Evolutionary conservation across 495 filamentous ascomycete species (phyloP).

Genomic region (Penicillium daleae): DNA sequence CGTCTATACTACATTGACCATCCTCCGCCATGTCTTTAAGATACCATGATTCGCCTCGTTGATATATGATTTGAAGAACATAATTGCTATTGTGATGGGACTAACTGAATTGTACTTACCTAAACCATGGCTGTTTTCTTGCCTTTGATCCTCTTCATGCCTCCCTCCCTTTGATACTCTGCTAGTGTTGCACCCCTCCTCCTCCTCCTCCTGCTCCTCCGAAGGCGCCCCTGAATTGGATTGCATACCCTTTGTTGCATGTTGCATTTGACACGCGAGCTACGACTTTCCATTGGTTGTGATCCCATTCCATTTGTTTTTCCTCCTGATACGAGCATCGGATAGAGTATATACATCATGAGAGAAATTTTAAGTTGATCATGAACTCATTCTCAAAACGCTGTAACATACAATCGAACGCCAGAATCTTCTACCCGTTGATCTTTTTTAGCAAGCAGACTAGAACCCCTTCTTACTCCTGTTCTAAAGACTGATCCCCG

Average conservation of each 20-base stretch:
- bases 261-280: not conserved
- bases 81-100: slow-evolving; percentile 30
- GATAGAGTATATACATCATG: slow-evolving; percentile 4
- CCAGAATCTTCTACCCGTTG: not conserved
- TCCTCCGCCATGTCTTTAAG: slow-evolving; percentile 34
- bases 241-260: not conserved
- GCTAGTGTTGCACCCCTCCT: not conserved
- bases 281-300: not conserved
- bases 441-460: not conserved
- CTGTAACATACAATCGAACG: not conserved
- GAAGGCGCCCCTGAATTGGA: not conserved
- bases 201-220: not conserved
- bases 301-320: not conserved
- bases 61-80: slow-evolving; percentile 36
- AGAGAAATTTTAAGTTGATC: not conserved
- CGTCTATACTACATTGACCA: slow-evolving; percentile 26
- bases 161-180: not conserved
- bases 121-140: slow-evolving; percentile 12
- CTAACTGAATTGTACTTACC: slow-evolving; percentile 17
- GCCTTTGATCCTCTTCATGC: not conserved
- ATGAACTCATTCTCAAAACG: not conserved
- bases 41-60: slow-evolving; percentile 30
- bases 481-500: not conserved
- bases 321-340: not conserved
- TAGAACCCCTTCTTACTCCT: not conserved